Base-by-base conservation (phyloP, 371 early-diverging fungal species). In the Nematocida parisii region DNA sequence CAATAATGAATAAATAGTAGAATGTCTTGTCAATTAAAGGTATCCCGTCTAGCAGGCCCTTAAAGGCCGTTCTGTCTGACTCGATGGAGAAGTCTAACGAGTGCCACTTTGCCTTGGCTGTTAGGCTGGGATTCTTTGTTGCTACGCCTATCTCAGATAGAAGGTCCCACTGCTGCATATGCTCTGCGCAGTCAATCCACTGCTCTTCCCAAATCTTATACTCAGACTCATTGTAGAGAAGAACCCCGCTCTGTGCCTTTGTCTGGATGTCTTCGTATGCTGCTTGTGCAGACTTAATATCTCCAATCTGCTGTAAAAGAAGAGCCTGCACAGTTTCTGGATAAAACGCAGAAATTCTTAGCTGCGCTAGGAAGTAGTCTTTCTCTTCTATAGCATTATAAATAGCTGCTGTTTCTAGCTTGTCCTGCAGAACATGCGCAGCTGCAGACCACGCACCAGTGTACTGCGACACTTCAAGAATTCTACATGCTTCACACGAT, bases 121-220 rank as follows among this genome's bases (percentile, higher is more conserved):
- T 74, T 42, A 85, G 61, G 15, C 13, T 3, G 11, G 33, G 13
- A 77, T 93, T 91, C 44, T 90, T 89, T 52, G 95, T 95, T 66
- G 92, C 91, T 83, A 93, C 92, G 4, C 94, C 92, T 6, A 96
- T 89, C 47, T 96, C 96, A 2, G 90, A 89, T 62, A 96, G 87
- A 64, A 96, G 90, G 77, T 99, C 98, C 99, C 99, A 99, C 83
- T 94, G 95, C 87, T 98, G 97, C 47, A 99, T 87, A 66, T 92
- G 90, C 83, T 94, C 90, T 0, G 96, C 91, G 74, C 94, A 93
- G 18, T 86, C 85, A 24, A 96, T 90, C 91, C 99, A 99, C 82
- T 93, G 93, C 61, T 94, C 92, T 87, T 97, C 95, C 96, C 97
- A 97, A 5, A 96, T 85, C 64, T 90, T 90, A 83, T 94, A 96